Percentiles rank a stretch among this genome's conserved stretches.
phyloP scores from a whole-genome alignment of 2,329 filamentous ascomycete genomes.

The Pseudogymnoascus sp. region DNA sequence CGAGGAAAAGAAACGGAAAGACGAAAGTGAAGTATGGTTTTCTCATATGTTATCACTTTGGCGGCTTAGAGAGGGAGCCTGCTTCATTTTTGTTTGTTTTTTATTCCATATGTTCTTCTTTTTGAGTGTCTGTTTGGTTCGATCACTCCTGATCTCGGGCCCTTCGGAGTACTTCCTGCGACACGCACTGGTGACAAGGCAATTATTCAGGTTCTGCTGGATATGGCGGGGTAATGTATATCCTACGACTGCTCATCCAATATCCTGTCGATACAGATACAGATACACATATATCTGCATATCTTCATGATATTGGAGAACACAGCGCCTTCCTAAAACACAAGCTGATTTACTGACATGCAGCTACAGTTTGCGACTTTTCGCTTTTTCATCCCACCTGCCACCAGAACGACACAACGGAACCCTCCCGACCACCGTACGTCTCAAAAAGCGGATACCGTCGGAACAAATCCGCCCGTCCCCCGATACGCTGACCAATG shows the following conservation, averaged over 20 bases:
- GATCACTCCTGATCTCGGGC: not conserved
- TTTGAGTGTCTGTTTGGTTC: not conserved
- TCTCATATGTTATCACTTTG: not conserved
- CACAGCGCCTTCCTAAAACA: not conserved
- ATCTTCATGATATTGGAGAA: not conserved
- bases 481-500: not conserved
- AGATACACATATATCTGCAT: not conserved
- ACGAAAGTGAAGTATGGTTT: not conserved
- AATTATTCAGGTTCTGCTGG: not conserved
- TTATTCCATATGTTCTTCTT: not conserved
- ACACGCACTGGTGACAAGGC: not conserved
- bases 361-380: not conserved
- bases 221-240: not conserved
- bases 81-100: not conserved
- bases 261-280: not conserved
- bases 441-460: conserved; percentile 2
- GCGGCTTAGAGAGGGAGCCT: not conserved
- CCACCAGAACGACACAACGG: not conserved
- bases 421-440: not conserved
- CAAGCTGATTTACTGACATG: not conserved
- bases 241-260: not conserved
- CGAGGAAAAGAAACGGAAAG: not conserved
- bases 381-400: not conserved
- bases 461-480: not conserved
- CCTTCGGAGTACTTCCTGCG: not conserved